Evolutionary conservation across 2,329 filamentous ascomycete species (phyloP).

Genomic region (Scedosporium minutisporum): DNA sequence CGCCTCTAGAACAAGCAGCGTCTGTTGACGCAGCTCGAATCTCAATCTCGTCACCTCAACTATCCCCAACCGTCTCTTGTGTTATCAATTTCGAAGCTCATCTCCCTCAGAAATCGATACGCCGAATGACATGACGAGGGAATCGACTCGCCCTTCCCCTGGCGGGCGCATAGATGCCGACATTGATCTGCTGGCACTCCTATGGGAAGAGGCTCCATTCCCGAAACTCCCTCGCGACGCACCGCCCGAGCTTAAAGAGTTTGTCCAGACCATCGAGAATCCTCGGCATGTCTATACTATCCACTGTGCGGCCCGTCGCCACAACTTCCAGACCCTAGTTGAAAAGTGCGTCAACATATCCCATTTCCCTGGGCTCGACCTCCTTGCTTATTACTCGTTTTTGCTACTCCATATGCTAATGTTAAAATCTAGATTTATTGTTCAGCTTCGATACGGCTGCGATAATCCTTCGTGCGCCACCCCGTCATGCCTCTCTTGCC

Average conservation of each 20-base stretch:
- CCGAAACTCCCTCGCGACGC: conserved; percentile 50
- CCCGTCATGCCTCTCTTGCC: conserved; percentile 71
- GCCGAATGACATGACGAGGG: conserved; percentile 41
- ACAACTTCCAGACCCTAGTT: conserved; percentile 57
- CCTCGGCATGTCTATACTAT: conserved; percentile 52
- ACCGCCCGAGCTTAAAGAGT: conserved; percentile 44
- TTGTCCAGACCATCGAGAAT: conserved; percentile 50
- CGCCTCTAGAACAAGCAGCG: background rate
- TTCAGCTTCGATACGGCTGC: conserved; percentile 77
- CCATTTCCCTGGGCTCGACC: background rate
- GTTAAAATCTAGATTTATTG: conserved; percentile 51
- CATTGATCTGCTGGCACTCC: conserved; percentile 41
- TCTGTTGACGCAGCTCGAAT: no score
- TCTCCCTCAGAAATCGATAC: conserved; percentile 7
- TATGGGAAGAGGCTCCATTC: conserved; percentile 54
- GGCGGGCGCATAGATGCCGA: conserved; percentile 18
- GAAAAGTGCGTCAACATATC: conserved; percentile 42
- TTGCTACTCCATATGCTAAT: background rate
- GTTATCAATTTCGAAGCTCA: conserved; percentile 6
- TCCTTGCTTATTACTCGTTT: background rate
- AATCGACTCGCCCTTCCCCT: conserved; percentile 25
- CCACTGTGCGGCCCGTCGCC: conserved; percentile 49
- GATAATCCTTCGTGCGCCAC: conserved; percentile 58
- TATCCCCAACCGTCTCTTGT: background rate
- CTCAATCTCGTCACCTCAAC: background rate